These are phyloP conservation scores for Fusarium napiforme DNA, from an alignment of 2,329 filamentous ascomycete genomes.

Conservation along the genomic window DNA sequence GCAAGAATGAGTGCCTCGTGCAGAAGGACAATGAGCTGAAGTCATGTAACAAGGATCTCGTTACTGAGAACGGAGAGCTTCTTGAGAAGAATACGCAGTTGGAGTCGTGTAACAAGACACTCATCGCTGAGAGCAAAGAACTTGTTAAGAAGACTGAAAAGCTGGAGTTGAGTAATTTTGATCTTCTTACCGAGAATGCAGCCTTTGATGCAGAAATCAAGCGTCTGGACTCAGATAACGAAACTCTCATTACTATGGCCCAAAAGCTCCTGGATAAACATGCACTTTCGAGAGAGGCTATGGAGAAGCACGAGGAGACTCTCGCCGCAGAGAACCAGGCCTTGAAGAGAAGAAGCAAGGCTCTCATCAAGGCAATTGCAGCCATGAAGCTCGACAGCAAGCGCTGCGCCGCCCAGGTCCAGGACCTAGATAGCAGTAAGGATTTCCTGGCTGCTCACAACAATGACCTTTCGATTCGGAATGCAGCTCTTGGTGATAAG, in stretches of 20 bases:
- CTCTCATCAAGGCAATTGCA: no score
- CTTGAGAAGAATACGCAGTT: not conserved
- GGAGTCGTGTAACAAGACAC: not conserved
- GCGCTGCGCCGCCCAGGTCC: rapidly evolving
- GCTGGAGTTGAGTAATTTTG: not conserved
- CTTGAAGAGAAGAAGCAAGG: not conserved
- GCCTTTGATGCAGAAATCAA: not conserved
- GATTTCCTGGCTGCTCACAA: not conserved
- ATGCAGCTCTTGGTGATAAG: not conserved
- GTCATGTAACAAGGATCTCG: not conserved
- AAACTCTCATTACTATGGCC: not conserved
- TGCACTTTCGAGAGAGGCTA: rapidly evolving
- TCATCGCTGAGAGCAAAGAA: not conserved
- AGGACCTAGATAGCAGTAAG: not conserved
- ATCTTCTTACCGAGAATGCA: not conserved
- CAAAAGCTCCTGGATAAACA: not conserved
- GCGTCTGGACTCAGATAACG: not conserved
- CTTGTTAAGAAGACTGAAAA: not conserved
- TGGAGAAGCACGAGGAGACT: not conserved
- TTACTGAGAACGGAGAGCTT: no score
- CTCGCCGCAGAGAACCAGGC: not conserved
- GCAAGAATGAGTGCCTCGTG: not conserved
- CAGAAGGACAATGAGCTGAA: not conserved
- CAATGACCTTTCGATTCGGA: rapidly evolving
- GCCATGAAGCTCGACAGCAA: rapidly evolving